Evolutionary conservation across 495 filamentous ascomycete species (phyloP), one percentile per base, ranked within the genome.

Genomic region (Hypoxylon fragiforme): DNA sequence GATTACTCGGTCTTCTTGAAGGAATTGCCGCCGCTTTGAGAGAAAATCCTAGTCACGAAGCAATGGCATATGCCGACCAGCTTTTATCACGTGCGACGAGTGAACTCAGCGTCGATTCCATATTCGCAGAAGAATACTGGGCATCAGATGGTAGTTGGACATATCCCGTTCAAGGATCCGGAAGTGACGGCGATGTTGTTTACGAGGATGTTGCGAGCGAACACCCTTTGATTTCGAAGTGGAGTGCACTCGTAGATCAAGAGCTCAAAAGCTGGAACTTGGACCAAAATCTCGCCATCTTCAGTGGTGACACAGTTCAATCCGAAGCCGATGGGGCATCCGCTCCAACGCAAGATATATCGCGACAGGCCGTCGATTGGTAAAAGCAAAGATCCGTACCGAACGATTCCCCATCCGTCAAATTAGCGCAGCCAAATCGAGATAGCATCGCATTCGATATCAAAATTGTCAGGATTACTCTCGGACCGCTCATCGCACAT

Each of bases 1-100:
- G 79, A 22, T 63, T 91, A 12, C 66, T 94, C 3, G 91, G 91
- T 0, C 71, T 86, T 6, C 54, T 95, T 14, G 87, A 92, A 64
- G 88, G 86, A 0, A 46, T 92, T 13, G 57, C 65, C 41, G 65
- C 71, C 60, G 64, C 77, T 24, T 34, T 73, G 21, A 24, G 41
- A 20, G 64, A 61, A 31, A 35, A 38, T 5, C 50, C 46, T 1
- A 26, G 31, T 15, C 24, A 20, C 2, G n/a, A n/a, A n/a, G n/a
- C n/a, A n/a, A 54, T 36, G 20, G 64, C 42, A 16, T 65, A 54
- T 54, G 57, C 62, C 28, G 64, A 69, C 5, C 35, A 34, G 11
- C 50, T 89, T 18, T 68, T 84, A 31, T 64, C 66, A 13, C 54
- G 75, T 11, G 89, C 88, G 7, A 66, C 76, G 28, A 65, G 64